Conservation (phyloP, 2,329 filamentous ascomycete genomes). For the Emergomyces orientalis region DNA sequence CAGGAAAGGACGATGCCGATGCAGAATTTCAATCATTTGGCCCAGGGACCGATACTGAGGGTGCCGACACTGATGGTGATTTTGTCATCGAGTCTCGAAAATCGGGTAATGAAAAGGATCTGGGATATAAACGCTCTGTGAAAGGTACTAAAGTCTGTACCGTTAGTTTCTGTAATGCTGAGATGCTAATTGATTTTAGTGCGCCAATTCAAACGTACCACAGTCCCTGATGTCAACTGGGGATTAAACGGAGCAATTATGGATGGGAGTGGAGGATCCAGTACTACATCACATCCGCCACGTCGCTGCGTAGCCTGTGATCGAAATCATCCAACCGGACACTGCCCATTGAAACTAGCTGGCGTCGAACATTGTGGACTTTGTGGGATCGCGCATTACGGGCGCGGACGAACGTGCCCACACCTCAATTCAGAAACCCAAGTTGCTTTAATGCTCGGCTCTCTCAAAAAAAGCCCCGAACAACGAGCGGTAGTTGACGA, state of each 20-base stretch:
- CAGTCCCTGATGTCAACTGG: slow-evolving; percentile 16
- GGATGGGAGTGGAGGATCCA: slow-evolving; percentile 16
- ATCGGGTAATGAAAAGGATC: slow-evolving; percentile 2
- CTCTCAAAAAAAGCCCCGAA: slow-evolving; percentile 51
- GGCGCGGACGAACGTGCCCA: slow-evolving; percentile 48
- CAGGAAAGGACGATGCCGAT: slow-evolving; percentile 11
- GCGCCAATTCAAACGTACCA: slow-evolving; percentile 33
- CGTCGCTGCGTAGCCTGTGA: slow-evolving; percentile 47
- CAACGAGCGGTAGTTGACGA: slow-evolving; percentile 43
- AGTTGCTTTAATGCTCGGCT: slow-evolving; percentile 54
- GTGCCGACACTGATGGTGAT: slow-evolving; percentile 21
- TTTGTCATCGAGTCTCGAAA: slow-evolving; percentile 15
- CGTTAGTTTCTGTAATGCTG: not conserved
- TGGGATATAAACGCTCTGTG: too few relatives aligned
- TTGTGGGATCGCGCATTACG: slow-evolving; percentile 55
- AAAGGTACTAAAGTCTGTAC: not conserved
- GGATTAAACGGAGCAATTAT: slow-evolving; percentile 4
- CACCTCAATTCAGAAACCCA: slow-evolving; percentile 55
- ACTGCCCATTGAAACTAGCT: slow-evolving; percentile 51
- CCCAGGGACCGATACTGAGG: slow-evolving; percentile 22
- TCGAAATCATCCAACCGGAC: slow-evolving; percentile 46
- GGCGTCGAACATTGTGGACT: slow-evolving; percentile 54
- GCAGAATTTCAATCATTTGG: slow-evolving; percentile 11
- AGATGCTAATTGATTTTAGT: slow-evolving; percentile 16
- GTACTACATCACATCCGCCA: slow-evolving; percentile 8